phyloP scores from a whole-genome alignment of 306 rosid genomes.

The Hippophae tibetana region DNA sequence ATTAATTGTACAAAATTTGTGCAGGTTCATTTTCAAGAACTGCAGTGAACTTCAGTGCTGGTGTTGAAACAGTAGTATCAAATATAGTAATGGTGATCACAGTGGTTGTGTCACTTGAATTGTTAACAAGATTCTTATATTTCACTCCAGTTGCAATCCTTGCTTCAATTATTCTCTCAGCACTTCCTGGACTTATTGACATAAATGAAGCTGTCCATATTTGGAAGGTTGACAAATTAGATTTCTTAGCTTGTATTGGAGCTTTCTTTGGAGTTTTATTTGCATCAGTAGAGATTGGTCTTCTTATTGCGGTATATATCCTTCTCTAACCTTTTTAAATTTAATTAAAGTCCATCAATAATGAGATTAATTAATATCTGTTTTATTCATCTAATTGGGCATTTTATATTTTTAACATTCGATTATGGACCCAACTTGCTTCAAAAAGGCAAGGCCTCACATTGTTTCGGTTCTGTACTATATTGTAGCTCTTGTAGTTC shows the following conservation, averaged over 20 bases:
- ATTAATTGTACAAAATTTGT: neutral
- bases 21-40: constrained; percentile 51
- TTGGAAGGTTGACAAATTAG: constrained; percentile 79
- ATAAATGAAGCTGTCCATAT: constrained; percentile 48
- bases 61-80: constrained; percentile 44
- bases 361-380: neutral
- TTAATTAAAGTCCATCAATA: neutral
- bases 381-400: neutral
- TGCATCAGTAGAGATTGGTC: constrained; percentile 76
- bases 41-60: constrained; percentile 47
- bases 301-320: constrained; percentile 68
- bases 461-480: too few species aligned
- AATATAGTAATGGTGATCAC: constrained; percentile 51
- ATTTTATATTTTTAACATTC: too few species aligned
- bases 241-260: constrained; percentile 60
- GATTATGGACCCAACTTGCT: too few species aligned
- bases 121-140: constrained; percentile 62
- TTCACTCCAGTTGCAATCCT: constrained; percentile 76
- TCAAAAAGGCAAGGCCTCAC: too few species aligned
- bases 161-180: constrained; percentile 73
- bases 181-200: constrained; percentile 85
- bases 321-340: neutral
- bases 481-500: too few species aligned
- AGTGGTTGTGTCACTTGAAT: constrained; percentile 48
- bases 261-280: constrained; percentile 88